These are phyloP conservation scores for Lactifluus piperatus DNA, from an alignment of 768 basidiomycete species.

Conservation along the genomic window DNA sequence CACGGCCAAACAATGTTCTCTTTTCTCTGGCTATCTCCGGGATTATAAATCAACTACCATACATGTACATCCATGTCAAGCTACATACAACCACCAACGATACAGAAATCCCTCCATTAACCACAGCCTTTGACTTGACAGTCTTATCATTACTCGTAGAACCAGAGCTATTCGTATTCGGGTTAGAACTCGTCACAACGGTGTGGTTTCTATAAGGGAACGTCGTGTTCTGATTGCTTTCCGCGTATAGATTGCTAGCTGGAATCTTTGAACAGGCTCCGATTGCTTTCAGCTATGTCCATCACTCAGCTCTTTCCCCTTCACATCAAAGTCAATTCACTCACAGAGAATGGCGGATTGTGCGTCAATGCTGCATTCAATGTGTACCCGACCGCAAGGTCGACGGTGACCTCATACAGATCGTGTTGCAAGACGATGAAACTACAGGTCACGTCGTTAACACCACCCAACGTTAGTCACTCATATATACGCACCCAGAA, in stretches of 20 bases:
- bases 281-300: constrained; percentile 56
- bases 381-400: constrained; percentile 84
- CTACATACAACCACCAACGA: not conserved
- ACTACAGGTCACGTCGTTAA: constrained; percentile 29
- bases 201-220: constrained; percentile 46
- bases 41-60: too few relatives aligned
- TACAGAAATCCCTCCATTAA: not conserved
- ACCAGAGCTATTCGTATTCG: not conserved
- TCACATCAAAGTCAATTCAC: constrained; percentile 10
- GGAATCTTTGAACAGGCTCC: constrained; percentile 65
- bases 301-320: not conserved
- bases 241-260: constrained; percentile 65
- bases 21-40: constrained; percentile 7
- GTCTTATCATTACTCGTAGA: not conserved
- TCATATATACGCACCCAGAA: constrained; percentile 40
- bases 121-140: not conserved
- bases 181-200: constrained; percentile 3
- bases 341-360: constrained; percentile 55
- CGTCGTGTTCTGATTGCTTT: constrained; percentile 64
- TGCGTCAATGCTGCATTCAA: constrained; percentile 65
- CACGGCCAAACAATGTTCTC: too few relatives aligned
- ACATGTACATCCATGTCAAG: too few relatives aligned
- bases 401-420: constrained; percentile 75
- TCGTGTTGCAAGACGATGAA: constrained; percentile 92
- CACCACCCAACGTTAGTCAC: not conserved